phyloP scores from a whole-genome alignment of 441 rosid genomes.

The Francoa sonchifolia region DNA sequence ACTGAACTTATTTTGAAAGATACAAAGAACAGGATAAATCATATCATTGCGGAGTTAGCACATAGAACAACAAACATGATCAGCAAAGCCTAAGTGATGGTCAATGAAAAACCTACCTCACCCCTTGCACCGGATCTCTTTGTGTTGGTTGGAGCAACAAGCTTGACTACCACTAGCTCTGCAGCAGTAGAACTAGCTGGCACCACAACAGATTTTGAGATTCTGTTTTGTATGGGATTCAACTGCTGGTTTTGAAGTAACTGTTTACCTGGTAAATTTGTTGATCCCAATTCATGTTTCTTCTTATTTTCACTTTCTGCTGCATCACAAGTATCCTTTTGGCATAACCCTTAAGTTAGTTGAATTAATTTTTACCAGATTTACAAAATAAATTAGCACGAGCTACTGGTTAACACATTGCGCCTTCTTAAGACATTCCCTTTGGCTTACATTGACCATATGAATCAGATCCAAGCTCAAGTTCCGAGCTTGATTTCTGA shows the following conservation, averaged over 20 bases:
- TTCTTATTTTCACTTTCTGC: constrained; percentile 24
- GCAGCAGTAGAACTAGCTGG: constrained; percentile 9
- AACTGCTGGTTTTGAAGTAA: constrained; percentile 26
- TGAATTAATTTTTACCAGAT: constrained; percentile 3
- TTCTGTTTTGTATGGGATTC: constrained; percentile 25
- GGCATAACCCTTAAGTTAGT: constrained; percentile 4
- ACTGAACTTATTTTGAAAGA: neutral
- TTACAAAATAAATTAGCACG: neutral
- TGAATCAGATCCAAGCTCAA: neutral
- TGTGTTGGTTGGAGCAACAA: constrained; percentile 17
- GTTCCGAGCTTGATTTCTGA: neutral
- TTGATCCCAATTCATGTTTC: constrained; percentile 15
- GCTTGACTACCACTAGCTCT: constrained; percentile 10
- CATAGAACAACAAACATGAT: neutral
- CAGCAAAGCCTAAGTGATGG: neutral
- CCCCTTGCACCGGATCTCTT: constrained; percentile 47
- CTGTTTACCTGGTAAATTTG: constrained; percentile 17
- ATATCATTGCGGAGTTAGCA: neutral
- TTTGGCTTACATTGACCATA: no score
- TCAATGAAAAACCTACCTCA: constrained; percentile 41
- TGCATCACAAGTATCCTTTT: constrained; percentile 27
- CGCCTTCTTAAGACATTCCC: neutral
- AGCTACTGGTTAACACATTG: neutral
- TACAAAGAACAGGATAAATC: neutral
- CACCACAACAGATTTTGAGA: constrained; percentile 17